Evolutionary conservation across 2,329 filamentous ascomycete genomes (phyloP).

Genomic region (Fusarium coicis): DNA sequence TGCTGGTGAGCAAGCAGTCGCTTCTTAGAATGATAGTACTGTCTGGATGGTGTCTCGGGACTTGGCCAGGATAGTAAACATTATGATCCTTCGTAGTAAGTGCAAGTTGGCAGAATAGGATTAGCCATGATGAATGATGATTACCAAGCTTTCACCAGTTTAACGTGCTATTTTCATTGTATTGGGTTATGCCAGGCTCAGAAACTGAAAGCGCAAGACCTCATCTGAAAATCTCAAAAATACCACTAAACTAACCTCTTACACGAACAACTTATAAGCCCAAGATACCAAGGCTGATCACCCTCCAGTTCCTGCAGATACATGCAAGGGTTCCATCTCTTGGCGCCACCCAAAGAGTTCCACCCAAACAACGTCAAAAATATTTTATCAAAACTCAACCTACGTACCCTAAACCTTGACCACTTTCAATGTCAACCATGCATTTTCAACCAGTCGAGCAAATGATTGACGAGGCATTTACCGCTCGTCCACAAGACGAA

Average conservation of each 20-base stretch:
- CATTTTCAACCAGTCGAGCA: constrained; percentile 50
- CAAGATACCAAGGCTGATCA: not conserved
- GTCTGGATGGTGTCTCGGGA: not conserved
- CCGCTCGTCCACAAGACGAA: constrained; percentile 33
- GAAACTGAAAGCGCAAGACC: not conserved
- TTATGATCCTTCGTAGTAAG: not conserved
- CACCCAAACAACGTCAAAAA: constrained; percentile 17
- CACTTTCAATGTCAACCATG: constrained; percentile 39
- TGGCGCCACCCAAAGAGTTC: constrained; percentile 3
- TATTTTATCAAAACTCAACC: not conserved
- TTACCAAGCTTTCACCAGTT: not conserved
- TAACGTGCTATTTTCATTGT: not conserved
- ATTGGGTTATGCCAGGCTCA: not conserved
- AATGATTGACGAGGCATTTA: constrained; percentile 44
- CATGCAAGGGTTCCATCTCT: constrained; percentile 16
- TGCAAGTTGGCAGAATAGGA: not conserved
- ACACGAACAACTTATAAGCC: not conserved
- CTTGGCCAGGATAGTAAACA: constrained; percentile 2
- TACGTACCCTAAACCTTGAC: constrained; percentile 17
- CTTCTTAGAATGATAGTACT: not conserved
- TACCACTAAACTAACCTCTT: not conserved
- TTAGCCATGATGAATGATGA: constrained; percentile 13
- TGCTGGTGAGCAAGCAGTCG: constrained; percentile 14
- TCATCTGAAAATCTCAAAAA: not conserved
- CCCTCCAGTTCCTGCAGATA: not conserved